Evolutionary conservation across 1,139 yeast species (phyloP), one percentile per base, ranked within the genome.

Genomic region (Pichia sp.): DNA sequence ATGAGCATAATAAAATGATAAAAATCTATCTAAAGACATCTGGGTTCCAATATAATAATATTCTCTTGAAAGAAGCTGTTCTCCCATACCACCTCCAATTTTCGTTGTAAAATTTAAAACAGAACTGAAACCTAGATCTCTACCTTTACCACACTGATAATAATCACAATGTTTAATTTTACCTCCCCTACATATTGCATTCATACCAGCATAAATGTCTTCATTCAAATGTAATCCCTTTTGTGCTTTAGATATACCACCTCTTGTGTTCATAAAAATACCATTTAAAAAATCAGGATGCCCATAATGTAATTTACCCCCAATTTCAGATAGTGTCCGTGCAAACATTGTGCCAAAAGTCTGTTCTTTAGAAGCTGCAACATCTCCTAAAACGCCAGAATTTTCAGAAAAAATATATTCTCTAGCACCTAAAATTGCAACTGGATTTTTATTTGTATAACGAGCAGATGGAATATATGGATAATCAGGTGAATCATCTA

Each of bases 41-140:
- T 76, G 80, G 0, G 92, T 82, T 0, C 96, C 95, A 51, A 87
- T 66, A 58, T 84, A 84, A 59, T 77, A 87, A 58, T 87, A 86
- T 57, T 87, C 96, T 52, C 96, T 68, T 5, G 95, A 86, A 16
- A 87, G 64, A 59, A 86, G 73, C 56, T 87, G 96, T 58, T 87
- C 96, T 0, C 96, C 96, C 96, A 87, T 87, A 1, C 96, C 96
- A 36, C 95, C 90, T 0, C 96, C 96, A 57, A 87, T 87, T 58
- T 87, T 87, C 0, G 92, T 80, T 0, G 95, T 87, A 60, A 87
- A 87, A 56, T 86, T 87, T 50, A 87, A 68, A 41, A 87, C 85
- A 0, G 96, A 83, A 0, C 85, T 82, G 62, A 87, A 87, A 0
- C 96, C 96, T 34, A 87, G 68, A 64, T 87, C 96, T 51, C 96